Evolutionary conservation across 352 stramenopile genomes (phyloP), one percentile per base, ranked within the genome.

Genomic region (Globisporangium solare): DNA sequence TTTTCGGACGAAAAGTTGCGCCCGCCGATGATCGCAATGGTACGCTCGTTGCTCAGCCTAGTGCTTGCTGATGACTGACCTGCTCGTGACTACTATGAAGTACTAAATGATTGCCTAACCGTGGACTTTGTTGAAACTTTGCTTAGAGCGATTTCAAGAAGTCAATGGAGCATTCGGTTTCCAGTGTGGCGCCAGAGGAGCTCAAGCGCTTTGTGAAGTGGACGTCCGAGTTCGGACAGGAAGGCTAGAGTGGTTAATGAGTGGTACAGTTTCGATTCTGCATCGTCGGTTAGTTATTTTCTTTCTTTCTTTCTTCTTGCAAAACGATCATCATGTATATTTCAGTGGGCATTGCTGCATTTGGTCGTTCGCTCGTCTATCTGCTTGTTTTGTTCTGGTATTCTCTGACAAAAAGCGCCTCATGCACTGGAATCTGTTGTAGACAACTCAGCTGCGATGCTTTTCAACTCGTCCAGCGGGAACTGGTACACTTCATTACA

Each of bases 201-300:
- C 86, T 99, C 43, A 86, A 95, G 52, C 83, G 94, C 27, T 99
- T 99, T 64, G 79, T 96, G 17, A 96, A 99, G 60, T 99, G 98
- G 98, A 99, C 98, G 7, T 88, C 93, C 32, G 88, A 99, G 71
- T 99, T 99, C 85, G 98, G 98, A 45, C 93, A 99, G 74, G 97
- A 99, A 67, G 97, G 98, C 35, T 97, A 83, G 68, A 72, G 56
- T 41, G 11, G 14, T 6, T 39, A 21, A 1, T 31, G 40, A 50
- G n/a, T n/a, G n/a, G 42, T 12, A 10, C 45, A 51, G n/a, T 13
- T 10, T 15, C 41, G 17, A 13, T 6, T 27, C 27, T 47, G 22
- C 17, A 31, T 13, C 14, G 47, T 47, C 20, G 27, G 7, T 43
- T 43, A 13, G 12, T n/a, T 43, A 7, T n/a, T 13, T 48, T n/a